Evolutionary conservation across 768 basidiomycete species (phyloP).

Genomic region (Gymnopilus junonius): DNA sequence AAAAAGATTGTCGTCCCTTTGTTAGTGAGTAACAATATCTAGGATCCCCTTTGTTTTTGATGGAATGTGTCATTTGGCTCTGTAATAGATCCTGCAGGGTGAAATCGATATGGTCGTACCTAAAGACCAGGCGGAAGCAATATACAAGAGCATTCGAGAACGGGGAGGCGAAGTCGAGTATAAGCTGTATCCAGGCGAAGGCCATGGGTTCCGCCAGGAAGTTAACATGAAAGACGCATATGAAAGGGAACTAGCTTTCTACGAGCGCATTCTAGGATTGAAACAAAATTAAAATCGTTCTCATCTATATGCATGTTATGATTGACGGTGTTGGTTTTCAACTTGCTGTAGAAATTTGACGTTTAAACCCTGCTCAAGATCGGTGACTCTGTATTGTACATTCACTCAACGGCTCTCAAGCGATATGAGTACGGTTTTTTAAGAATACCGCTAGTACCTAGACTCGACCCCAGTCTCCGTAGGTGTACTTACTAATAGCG

Average conservation of each 20-base stretch:
- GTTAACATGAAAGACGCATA: slow-evolving; percentile 57
- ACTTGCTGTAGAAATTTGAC: no score
- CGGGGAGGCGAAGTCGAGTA: slow-evolving; percentile 60
- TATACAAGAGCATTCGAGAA: slow-evolving; percentile 55
- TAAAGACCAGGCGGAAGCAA: slow-evolving; percentile 63
- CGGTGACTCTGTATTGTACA: no score
- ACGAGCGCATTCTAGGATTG: slow-evolving; percentile 47
- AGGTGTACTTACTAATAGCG: no score
- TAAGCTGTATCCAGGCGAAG: slow-evolving; percentile 65
- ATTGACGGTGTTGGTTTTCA: no score
- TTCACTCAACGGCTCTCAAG: no score
- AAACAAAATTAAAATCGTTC: background rate
- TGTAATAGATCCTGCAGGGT: slow-evolving; percentile 68
- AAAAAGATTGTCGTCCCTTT: slow-evolving; percentile 65
- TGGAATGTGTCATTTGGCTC: background rate
- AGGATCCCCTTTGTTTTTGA: background rate
- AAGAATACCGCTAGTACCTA: no score
- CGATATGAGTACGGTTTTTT: no score
- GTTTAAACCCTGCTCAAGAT: no score
- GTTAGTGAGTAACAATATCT: slow-evolving; percentile 46
- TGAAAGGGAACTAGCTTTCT: slow-evolving; percentile 58
- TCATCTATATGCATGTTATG: no score
- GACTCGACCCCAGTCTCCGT: no score
- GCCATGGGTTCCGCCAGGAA: slow-evolving; percentile 65
- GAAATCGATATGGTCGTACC: slow-evolving; percentile 66